A percentile compares a stretch with the other conserved stretches of the same genome.
Evolutionary conservation across 1,284 basidiomycete genomes (phyloP).

Genomic region (Vanrija humicola): DNA sequence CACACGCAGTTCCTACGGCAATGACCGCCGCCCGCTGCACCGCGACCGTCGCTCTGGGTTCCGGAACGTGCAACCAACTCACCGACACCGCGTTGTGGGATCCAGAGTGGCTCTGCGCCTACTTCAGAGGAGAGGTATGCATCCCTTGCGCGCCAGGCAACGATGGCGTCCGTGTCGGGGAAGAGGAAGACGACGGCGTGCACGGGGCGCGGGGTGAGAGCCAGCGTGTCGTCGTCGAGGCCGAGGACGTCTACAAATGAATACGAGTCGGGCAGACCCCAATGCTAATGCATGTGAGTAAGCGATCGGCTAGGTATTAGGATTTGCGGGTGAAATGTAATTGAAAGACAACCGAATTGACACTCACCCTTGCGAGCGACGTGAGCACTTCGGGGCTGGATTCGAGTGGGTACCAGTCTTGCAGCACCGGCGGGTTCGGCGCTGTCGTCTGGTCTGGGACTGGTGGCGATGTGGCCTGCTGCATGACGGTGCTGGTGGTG

Average conservation of each 20-base stretch:
- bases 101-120: slow-evolving; percentile 18
- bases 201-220: slow-evolving; percentile 51
- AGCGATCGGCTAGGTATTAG: neutral
- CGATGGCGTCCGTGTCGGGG: slow-evolving; percentile 32
- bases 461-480: too few species aligned
- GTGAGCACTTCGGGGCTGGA: slow-evolving; percentile 21
- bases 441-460: too few species aligned
- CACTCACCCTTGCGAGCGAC: slow-evolving; percentile 14
- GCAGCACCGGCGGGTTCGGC: neutral
- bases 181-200: slow-evolving; percentile 53
- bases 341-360: too few species aligned
- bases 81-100: slow-evolving; percentile 21
- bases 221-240: slow-evolving; percentile 52
- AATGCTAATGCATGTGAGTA: slow-evolving; percentile 7
- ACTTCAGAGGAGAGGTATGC: neutral
- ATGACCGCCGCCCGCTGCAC: too few species aligned
- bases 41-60: too few species aligned
- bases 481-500: too few species aligned
- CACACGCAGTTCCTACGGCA: too few species aligned
- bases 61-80: neutral
- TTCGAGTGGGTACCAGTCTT: slow-evolving; percentile 20
- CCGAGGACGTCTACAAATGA: slow-evolving; percentile 54
- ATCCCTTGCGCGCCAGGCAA: slow-evolving; percentile 10
- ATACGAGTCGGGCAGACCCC: slow-evolving; percentile 43
- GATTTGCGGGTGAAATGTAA: neutral